These are phyloP conservation scores for Diaporthe sp. DNA, from an alignment of 2,329 filamentous ascomycete genomes.

Conservation along the genomic window DNA sequence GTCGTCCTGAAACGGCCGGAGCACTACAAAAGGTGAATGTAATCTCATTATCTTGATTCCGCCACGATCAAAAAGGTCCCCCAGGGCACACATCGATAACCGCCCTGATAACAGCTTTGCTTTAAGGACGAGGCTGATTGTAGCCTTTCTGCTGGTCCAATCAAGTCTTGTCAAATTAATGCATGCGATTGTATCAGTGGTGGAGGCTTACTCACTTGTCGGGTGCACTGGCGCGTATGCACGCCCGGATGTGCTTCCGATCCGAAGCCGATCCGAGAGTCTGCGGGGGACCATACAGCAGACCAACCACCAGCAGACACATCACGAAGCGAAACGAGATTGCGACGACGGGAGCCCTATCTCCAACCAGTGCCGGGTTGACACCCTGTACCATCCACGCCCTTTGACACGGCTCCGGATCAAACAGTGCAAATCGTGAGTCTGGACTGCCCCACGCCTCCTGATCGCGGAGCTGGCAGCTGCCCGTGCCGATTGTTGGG, in stretches of 20 bases:
- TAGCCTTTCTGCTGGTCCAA: constrained; percentile 8
- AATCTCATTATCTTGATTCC: neutral
- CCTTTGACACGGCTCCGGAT: neutral
- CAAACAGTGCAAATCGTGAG: constrained; percentile 6
- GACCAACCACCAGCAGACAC: neutral
- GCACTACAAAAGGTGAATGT: neutral
- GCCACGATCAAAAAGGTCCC: neutral
- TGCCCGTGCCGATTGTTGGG: neutral
- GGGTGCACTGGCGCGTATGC: neutral
- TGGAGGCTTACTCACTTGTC: constrained; percentile 3
- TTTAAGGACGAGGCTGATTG: constrained; percentile 1
- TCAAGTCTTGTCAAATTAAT: neutral
- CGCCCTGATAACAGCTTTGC: neutral
- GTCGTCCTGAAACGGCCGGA: neutral
- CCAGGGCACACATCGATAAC: neutral
- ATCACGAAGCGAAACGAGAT: constrained; percentile 4
- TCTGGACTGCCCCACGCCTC: neutral
- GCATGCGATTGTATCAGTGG: neutral
- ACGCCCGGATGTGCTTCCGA: constrained; percentile 19
- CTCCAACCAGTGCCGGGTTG: neutral
- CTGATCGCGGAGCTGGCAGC: neutral
- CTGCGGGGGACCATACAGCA: neutral
- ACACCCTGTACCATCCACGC: neutral
- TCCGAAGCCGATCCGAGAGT: constrained; percentile 17
- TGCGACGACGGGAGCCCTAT: neutral